Percentiles rank a stretch among this genome's conserved stretches.
These are phyloP conservation scores for Malassezia arunalokei DNA, from an alignment of 1,284 basidiomycete species.

Conservation along the genomic window DNA sequence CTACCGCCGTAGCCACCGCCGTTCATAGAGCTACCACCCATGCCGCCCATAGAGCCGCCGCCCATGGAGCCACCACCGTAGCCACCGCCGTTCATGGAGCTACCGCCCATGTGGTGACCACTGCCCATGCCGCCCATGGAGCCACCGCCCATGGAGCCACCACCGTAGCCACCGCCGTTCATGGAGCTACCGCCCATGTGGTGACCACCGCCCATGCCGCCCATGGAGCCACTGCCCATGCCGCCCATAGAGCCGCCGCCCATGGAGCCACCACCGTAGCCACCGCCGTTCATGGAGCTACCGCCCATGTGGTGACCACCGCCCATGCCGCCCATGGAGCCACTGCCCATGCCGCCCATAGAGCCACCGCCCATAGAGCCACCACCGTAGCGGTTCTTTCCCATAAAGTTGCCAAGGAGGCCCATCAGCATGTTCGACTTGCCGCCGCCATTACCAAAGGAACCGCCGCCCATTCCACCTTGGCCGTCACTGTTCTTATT, in stretches of 20 bases:
- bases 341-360: slow-evolving; percentile 1
- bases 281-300: background rate
- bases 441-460: background rate
- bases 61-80: background rate
- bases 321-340: slow-evolving; percentile 1
- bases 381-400: background rate
- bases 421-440: slow-evolving; percentile 5
- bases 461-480: slow-evolving; percentile 9
- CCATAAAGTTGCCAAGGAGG: background rate
- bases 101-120: background rate
- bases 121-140: background rate
- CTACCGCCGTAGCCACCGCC: background rate
- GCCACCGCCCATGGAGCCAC: background rate
- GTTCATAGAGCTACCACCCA: background rate
- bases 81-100: slow-evolving; percentile 1
- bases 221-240: slow-evolving; percentile 1
- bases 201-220: slow-evolving; percentile 2
- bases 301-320: background rate
- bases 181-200: slow-evolving; percentile 1
- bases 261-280: background rate
- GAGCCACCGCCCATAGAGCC: background rate
- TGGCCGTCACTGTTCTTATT: slow-evolving; percentile 5
- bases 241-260: slow-evolving; percentile 1
- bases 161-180: background rate
- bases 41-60: background rate